Base-by-base conservation (phyloP, 1,284 basidiomycete species). In the Ceratobasidium sp. region DNA sequence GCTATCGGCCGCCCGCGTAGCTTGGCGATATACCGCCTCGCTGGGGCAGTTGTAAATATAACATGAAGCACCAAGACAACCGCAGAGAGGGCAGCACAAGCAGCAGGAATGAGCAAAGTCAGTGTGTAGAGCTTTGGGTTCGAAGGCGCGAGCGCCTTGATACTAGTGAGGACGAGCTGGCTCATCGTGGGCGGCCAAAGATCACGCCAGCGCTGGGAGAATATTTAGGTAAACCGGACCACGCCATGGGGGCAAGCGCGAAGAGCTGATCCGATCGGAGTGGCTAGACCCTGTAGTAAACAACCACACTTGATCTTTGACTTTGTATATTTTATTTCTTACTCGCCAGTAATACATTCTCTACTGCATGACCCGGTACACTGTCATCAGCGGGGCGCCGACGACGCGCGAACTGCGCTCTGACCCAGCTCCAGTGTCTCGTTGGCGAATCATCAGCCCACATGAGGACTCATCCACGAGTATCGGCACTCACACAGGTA, bases 351-450 rank as follows among this genome's bases (percentile, higher is more conserved):
- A 8, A 53, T 53, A 24, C 29, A 24, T 11, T 34, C 11, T 41
- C 2, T 16, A n/a, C 19, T 13, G 24, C 43, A 71, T 71, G 68
- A 29, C 31, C 8, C 59, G 34, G 29, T 71, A 71, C 22, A 61
- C 61, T 51, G 56, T 71, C 22, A 59, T 71, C 27, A 71, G 68
- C 31, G 68, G 68, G 9, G 68, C 68, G 19, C 68, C 68, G 9
- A 71, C 54, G 22, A 41, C 56, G 29, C 68, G 68, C 27, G 68
- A 71, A 27, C 24, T 71, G 7, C 68, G 68, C 19, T 48, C 68
- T 22, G 31, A 53, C 29, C n/a, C 43, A 19, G 19, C 56, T 9
- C 27, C 56, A 9, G 41, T 22, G 9, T 54, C 56, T 61, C 54
- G 49, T 13, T 71, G 68, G 68, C 54, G 49, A 56, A 46, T 48